Percentiles rank a stretch among this genome's conserved stretches.
Evolutionary conservation across 345 rosid species (phyloP).

Genomic region (Populus deltoides): DNA sequence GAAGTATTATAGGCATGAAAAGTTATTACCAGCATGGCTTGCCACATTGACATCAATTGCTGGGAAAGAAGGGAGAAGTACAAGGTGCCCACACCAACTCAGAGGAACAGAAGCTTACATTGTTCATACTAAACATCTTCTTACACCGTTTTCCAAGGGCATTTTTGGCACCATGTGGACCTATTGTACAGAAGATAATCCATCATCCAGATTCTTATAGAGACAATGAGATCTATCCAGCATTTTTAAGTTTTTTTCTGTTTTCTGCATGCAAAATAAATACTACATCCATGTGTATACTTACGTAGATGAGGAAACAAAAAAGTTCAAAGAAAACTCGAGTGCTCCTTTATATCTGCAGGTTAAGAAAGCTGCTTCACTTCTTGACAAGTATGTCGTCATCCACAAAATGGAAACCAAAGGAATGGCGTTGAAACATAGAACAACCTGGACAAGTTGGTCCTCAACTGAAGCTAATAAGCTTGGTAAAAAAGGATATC

Average conservation of each 20-base stretch:
- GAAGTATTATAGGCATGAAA: conserved; percentile 27
- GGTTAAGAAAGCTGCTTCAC: background rate
- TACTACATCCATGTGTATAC: background rate
- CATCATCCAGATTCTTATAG: background rate
- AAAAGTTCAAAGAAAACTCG: background rate
- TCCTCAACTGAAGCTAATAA: background rate
- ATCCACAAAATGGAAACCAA: background rate
- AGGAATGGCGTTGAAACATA: background rate
- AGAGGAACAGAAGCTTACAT: conserved; percentile 40
- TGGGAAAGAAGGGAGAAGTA: background rate
- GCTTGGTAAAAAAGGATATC: background rate
- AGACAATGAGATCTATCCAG: background rate
- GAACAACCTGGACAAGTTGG: background rate
- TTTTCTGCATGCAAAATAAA: background rate
- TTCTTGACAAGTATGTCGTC: background rate
- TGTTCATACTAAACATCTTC: conserved; percentile 85
- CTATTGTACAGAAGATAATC: conserved; percentile 31
- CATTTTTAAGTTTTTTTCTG: background rate
- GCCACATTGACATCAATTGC: background rate
- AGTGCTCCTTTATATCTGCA: background rate
- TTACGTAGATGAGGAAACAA: background rate
- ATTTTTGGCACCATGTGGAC: conserved; percentile 83
- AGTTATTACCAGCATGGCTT: background rate
- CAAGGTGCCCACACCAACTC: background rate
- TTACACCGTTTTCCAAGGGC: conserved; percentile 91